Evolutionary conservation across 306 rosid genomes (phyloP), one percentile per base, ranked within the genome.

Genomic region (Chamaecrista fasciculata): DNA sequence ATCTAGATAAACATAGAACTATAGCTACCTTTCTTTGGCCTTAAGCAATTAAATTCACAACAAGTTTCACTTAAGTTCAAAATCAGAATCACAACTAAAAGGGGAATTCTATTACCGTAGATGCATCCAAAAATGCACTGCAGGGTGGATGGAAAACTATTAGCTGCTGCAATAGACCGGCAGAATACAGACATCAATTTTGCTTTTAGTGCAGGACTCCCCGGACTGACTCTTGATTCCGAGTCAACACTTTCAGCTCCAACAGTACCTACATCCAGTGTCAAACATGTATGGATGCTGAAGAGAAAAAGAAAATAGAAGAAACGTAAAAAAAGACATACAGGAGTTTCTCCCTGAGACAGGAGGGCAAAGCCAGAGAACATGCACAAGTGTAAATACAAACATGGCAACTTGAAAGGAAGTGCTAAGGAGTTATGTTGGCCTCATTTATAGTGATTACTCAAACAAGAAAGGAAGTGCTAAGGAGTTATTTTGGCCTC

Each of bases 41-140:
- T 60, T 60, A 59, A 67, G 42, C 62, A 61, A 73, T 67, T 43
- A 66, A 34, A n/a, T 73, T 78, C 33, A 59, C n/a, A 67, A 67
- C 69, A 42, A 66, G 59, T 26, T 60, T 25, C 65, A 49, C 29
- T 36, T 18, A 76, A 48, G 20, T 46, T 15, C 23, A 70, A 31
- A 21, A 26, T 66, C 24, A 66, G 28, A 23, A 57, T 46, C 64
- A 53, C 46, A 25, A 65, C 40, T n/a, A 26, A 64, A 25, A 66
- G 43, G 18, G 18, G 55, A 46, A 82, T 19, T 71, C 37, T 19
- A 75, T 33, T 83, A 93, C 98, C 98, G 70, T 90, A 93, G 71
- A 93, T 85, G 87, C 97, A 88, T 58, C 90, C 85, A 88, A 93
- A 93, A 77, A 93, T 90, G 85, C 98, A 90, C 81, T 93, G 98